Base-by-base conservation (phyloP, 1,284 basidiomycete genomes). In the Cryptococcus floricola region DNA sequence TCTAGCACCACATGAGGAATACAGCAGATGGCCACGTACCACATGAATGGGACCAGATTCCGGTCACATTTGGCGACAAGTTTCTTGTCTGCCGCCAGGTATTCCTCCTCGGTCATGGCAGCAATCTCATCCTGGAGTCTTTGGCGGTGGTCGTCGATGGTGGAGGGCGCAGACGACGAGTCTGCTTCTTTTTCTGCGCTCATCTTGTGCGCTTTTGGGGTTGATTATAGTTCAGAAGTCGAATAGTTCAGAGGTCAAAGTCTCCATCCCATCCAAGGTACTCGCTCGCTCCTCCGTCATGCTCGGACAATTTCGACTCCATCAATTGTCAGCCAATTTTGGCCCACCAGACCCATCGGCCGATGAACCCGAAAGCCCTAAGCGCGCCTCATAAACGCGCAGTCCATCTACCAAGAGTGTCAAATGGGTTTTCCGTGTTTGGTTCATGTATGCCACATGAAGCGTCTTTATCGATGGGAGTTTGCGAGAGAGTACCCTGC, bases 41-140 rank as follows among this genome's bases (percentile, higher is more conserved):
- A 74, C 69, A 77, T 76, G 74, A 74, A 77, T 6, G 76, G 74
- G 3, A 77, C 66, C 13, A 77, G 56, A 42, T 64, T 68, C 39
- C 52, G 50, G 59, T 78, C 77, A 45, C 76, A 64, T 70, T 77
- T 77, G 52, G 70, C 57, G 16, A 77, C 48, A 31, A 76, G 57
- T 41, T 66, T 67, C 59, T 66, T 71, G 48, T 78, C 77, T 12
- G 65, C 58, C 10, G 51, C 65, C 1, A 53, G 56, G 48, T 65
- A 69, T 61, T 77, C 71, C 38, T 71, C 72, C 16, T 67, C 61
- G 23, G 54, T 53, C 67, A 72, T 64, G 16, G 58, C 57, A 14
- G 66, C 65, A 54, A 72, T 61, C 56, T 70, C 56, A 6, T 53
- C 50, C 5, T 60, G 61, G 4, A 52, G 41, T 25, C 50, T 61